These are phyloP conservation scores for Peniophora sp. DNA, from an alignment of 1,284 basidiomycete genomes.

Conservation along the genomic window DNA sequence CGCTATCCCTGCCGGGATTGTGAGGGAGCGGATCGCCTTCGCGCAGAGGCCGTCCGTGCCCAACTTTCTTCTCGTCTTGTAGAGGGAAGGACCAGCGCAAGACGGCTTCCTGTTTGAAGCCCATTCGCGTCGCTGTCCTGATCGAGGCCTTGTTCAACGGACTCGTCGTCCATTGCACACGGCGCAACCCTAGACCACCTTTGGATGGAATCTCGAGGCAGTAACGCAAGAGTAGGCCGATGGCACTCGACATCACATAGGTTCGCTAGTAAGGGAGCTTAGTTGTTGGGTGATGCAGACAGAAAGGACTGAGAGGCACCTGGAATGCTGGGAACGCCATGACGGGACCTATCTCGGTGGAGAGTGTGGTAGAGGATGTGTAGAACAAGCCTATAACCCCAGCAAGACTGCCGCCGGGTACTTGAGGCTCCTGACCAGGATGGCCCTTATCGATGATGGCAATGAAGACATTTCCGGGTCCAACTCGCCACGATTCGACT, in stretches of 20 bases:
- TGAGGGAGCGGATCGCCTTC: conserved; percentile 31
- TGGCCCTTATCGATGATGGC: conserved; percentile 34
- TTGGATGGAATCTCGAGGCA: conserved; percentile 36
- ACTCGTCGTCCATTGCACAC: conserved; percentile 30
- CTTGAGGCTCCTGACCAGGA: conserved; percentile 8
- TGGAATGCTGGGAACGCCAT: conserved; percentile 33
- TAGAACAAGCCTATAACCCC: conserved; percentile 32
- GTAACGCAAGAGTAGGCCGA: conserved; percentile 51
- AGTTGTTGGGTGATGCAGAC: too few species aligned
- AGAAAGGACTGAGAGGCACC: too few species aligned
- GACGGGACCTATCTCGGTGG: conserved; percentile 34
- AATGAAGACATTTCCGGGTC: conserved; percentile 18
- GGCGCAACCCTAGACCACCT: conserved; percentile 23
- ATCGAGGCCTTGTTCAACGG: conserved; percentile 21
- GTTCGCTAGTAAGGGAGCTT: too few species aligned
- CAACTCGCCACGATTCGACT: conserved; percentile 8
- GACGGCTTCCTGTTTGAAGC: conserved; percentile 24
- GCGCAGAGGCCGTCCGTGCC: conserved; percentile 23
- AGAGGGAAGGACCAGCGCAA: conserved; percentile 18
- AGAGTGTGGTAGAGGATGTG: conserved; percentile 21
- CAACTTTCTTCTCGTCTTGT: conserved; percentile 17
- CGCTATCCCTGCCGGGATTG: conserved; percentile 37
- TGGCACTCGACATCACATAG: conserved; percentile 40
- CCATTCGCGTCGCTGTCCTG: conserved; percentile 23
- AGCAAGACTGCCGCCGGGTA: conserved; percentile 21